Conservation (phyloP, 495 filamentous ascomycete species). For the Aspergillus nidulans region DNA sequence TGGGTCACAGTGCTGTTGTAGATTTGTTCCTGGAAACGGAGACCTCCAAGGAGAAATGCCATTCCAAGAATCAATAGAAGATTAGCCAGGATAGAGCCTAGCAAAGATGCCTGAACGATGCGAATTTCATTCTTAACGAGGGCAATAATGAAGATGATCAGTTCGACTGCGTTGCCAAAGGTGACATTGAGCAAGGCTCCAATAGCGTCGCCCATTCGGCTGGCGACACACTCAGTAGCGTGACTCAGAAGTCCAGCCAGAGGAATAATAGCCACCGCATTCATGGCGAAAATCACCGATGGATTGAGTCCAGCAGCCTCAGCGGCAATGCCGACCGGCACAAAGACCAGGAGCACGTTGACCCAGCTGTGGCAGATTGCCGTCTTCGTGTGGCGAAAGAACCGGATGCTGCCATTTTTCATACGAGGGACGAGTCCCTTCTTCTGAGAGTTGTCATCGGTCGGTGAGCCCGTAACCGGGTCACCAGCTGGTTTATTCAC, state of each 20-base stretch:
- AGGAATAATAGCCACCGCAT: constrained; percentile 78
- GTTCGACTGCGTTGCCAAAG: constrained; percentile 85
- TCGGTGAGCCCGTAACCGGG: constrained; percentile 22
- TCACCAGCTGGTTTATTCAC: constrained; percentile 27
- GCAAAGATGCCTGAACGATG: constrained; percentile 82
- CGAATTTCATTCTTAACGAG: constrained; percentile 65
- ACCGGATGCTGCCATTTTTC: constrained; percentile 33
- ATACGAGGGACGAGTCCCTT: constrained; percentile 28
- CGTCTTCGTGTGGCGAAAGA: constrained; percentile 35
- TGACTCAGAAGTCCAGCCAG: constrained; percentile 73
- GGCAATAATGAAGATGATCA: constrained; percentile 64
- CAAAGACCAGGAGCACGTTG: constrained; percentile 74
- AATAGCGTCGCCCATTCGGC: constrained; percentile 71
- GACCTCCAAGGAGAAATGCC: constrained; percentile 80
- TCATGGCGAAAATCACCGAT: constrained; percentile 67
- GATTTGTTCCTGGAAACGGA: constrained; percentile 86
- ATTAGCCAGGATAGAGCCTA: constrained; percentile 86
- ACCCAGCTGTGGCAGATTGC: constrained; percentile 60
- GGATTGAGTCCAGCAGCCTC: constrained; percentile 47
- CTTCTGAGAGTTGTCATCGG: constrained; percentile 21
- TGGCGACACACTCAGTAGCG: constrained; percentile 79
- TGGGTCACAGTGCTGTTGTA: constrained; percentile 94
- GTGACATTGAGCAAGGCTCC: constrained; percentile 82
- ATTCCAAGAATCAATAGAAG: constrained; percentile 85
- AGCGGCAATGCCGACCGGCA: constrained; percentile 71